phyloP scores from a whole-genome alignment of 441 rosid species.

The Erodium moschatum region DNA sequence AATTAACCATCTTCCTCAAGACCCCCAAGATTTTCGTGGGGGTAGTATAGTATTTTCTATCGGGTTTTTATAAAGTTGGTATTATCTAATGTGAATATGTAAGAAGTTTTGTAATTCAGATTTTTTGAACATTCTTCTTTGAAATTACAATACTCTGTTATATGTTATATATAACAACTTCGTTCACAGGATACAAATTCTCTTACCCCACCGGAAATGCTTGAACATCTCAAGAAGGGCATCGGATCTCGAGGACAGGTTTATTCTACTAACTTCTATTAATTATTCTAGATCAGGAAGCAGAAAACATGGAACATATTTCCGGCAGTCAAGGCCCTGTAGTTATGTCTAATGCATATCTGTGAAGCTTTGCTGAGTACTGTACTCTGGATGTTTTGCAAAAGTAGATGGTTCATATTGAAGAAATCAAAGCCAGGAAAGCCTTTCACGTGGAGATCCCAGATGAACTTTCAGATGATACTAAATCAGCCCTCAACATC shows the following conservation, averaged over 20 bases:
- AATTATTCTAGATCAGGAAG: too few species aligned
- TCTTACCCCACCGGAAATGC: slow-evolving; percentile 59
- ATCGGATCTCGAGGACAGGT: slow-evolving; percentile 81
- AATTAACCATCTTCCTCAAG: too few species aligned
- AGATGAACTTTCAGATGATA: slow-evolving; percentile 50
- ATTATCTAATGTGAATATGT: not conserved
- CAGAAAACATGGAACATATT: not conserved
- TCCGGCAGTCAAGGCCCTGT: slow-evolving; percentile 10
- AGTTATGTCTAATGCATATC: not conserved
- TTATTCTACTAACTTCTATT: slow-evolving; percentile 16
- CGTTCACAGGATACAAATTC: slow-evolving; percentile 50
- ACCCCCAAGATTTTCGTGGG: too few species aligned
- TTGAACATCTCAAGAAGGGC: slow-evolving; percentile 72
- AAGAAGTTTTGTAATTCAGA: not conserved
- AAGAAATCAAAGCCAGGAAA: slow-evolving; percentile 51
- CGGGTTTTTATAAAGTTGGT: too few species aligned
- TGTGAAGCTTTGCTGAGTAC: slow-evolving; percentile 14
- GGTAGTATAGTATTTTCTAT: too few species aligned
- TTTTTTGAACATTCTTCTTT: not conserved
- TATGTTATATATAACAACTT: slow-evolving; percentile 13
- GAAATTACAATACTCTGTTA: not conserved
- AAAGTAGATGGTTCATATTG: slow-evolving; percentile 75
- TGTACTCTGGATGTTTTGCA: slow-evolving; percentile 21
- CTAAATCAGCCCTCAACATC: slow-evolving; percentile 49
- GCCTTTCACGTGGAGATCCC: slow-evolving; percentile 53